Conservation (phyloP, 805 yeast species). For the Zygosaccharomyces siamensis region DNA sequence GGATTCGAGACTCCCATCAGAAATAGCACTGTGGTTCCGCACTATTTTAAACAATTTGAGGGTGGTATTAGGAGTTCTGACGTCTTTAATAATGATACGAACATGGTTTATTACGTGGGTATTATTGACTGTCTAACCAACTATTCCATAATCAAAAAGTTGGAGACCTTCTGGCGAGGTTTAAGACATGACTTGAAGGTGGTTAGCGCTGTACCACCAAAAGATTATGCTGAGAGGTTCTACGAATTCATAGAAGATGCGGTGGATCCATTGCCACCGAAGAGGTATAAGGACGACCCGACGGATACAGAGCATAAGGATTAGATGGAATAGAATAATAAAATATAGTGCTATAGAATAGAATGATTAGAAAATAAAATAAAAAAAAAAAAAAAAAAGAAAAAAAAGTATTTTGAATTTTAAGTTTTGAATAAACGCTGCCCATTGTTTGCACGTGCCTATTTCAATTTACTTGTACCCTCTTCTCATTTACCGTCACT, state of each 20-base stretch:
- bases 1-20: conserved; percentile 1
- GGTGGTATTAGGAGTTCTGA: conserved; percentile 82
- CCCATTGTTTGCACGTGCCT: no score
- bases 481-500: no score
- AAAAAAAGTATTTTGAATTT: neutral
- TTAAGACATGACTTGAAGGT: conserved; percentile 61
- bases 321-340: neutral
- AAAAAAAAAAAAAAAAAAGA: neutral
- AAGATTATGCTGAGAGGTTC: conserved; percentile 86
- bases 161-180: conserved; percentile 84
- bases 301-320: conserved; percentile 20
- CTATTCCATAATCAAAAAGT: conserved; percentile 63
- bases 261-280: conserved; percentile 28
- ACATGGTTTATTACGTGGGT: conserved; percentile 81
- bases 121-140: conserved; percentile 90
- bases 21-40: conserved; percentile 20
- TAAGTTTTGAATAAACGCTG: neutral
- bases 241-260: conserved; percentile 56
- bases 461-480: no score
- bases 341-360: neutral
- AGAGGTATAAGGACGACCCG: conserved; percentile 27
- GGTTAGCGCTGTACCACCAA: conserved; percentile 86
- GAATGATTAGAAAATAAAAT: neutral
- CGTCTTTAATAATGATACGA: conserved; percentile 43
- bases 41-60: conserved; percentile 65